These are phyloP conservation scores for Tetratostichococcus sp. DNA, from an alignment of 139 green algal species.

Conservation along the genomic window DNA sequence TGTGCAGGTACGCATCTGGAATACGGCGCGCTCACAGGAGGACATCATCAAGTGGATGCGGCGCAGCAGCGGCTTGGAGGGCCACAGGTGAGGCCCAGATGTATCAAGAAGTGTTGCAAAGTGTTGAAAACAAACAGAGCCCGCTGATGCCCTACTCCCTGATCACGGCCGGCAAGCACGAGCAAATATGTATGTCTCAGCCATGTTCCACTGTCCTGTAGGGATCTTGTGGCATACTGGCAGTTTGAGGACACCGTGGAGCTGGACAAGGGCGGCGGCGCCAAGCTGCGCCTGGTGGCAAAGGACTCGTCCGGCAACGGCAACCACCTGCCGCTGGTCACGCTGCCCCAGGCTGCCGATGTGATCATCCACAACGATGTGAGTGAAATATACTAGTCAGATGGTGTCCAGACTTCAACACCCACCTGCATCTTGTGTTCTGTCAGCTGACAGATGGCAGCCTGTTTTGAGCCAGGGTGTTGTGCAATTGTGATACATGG, in stretches of 20 bases:
- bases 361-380: slow-evolving; percentile 15
- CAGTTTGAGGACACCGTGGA: slow-evolving; percentile 77
- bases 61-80: slow-evolving; percentile 33
- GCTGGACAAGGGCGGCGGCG: slow-evolving; percentile 29
- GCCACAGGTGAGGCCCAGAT: slow-evolving; percentile 25
- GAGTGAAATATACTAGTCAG: too few relatives aligned
- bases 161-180: too few relatives aligned
- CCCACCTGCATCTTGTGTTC: background rate
- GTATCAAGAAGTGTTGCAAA: too few relatives aligned
- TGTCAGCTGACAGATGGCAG: too few relatives aligned
- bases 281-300: slow-evolving; percentile 32
- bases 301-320: slow-evolving; percentile 59
- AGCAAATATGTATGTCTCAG: too few relatives aligned
- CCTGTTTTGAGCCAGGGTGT: background rate
- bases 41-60: slow-evolving; percentile 77
- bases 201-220: background rate
- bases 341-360: slow-evolving; percentile 28
- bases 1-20: slow-evolving; percentile 53
- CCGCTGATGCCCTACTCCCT: too few relatives aligned
- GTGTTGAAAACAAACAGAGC: too few relatives aligned
- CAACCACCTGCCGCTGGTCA: slow-evolving; percentile 68
- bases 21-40: slow-evolving; percentile 54
- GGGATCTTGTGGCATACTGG: slow-evolving; percentile 78
- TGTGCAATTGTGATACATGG: background rate
- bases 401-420: too few relatives aligned